Percentiles rank a stretch among this genome's conserved stretches.
phyloP scores from a whole-genome alignment of 805 yeast species.

The Limtongozyma cylindracea region DNA sequence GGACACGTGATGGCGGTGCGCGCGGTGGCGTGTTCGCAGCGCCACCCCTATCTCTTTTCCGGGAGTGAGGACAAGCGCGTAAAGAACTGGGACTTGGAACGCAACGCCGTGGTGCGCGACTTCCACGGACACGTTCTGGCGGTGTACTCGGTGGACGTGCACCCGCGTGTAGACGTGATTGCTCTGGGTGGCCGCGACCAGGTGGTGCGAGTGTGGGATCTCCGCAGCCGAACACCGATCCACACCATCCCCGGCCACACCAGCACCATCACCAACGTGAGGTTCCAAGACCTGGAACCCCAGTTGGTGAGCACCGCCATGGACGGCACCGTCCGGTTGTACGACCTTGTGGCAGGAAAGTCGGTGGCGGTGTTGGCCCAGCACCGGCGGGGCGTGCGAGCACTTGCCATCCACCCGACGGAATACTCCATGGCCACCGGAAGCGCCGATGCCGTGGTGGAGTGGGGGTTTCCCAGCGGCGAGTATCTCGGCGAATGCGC shows the following conservation, averaged over 20 bases:
- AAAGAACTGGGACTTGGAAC: slow-evolving; percentile 90
- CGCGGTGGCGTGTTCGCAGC: slow-evolving; percentile 40
- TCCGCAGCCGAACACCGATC: slow-evolving; percentile 51
- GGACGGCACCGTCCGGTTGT: slow-evolving; percentile 69
- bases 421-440: too few relatives aligned
- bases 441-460: too few relatives aligned
- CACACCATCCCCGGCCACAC: slow-evolving; percentile 68
- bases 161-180: slow-evolving; percentile 65
- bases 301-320: slow-evolving; percentile 65
- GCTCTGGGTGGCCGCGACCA: slow-evolving; percentile 82
- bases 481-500: too few relatives aligned
- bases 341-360: too few relatives aligned
- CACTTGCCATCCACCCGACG: too few relatives aligned
- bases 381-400: too few relatives aligned
- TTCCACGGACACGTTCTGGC: slow-evolving; percentile 91
- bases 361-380: too few relatives aligned
- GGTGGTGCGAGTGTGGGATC: slow-evolving; percentile 81
- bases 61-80: slow-evolving; percentile 87
- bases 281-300: slow-evolving; percentile 51
- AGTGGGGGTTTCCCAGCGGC: too few relatives aligned
- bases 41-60: slow-evolving; percentile 74
- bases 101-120: slow-evolving; percentile 46
- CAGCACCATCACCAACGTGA: slow-evolving; percentile 44
- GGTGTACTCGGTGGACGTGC: slow-evolving; percentile 60
- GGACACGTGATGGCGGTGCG: slow-evolving; percentile 87